These are phyloP conservation scores for Aspergillus sp. DNA, from an alignment of 2,329 filamentous ascomycete species.

Conservation along the genomic window DNA sequence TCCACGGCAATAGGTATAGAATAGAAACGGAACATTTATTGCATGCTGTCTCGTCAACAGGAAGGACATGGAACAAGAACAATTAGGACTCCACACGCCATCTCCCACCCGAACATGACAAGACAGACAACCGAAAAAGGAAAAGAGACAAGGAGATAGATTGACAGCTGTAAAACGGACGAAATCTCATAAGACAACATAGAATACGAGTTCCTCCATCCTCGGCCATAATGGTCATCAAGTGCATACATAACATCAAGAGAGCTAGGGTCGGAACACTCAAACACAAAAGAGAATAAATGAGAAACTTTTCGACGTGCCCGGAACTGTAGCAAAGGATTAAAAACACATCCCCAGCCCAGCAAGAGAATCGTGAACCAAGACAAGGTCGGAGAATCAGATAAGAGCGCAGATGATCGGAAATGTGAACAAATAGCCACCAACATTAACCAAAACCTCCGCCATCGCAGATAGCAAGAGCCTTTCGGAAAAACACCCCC, in stretches of 20 bases:
- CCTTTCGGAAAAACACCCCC: background rate
- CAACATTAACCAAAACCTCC: slow-evolving; percentile 18
- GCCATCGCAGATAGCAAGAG: background rate
- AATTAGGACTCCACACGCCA: slow-evolving; percentile 22
- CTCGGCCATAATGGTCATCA: slow-evolving; percentile 27
- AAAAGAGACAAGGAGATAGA: background rate
- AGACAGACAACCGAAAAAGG: background rate
- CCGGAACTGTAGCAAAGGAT: slow-evolving; percentile 28
- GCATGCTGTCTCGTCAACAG: slow-evolving; percentile 21
- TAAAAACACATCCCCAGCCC: slow-evolving; percentile 24
- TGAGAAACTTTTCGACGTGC: slow-evolving; percentile 33
- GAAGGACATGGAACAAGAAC: slow-evolving; percentile 18
- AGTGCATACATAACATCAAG: slow-evolving; percentile 22
- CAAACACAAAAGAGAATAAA: slow-evolving; percentile 11
- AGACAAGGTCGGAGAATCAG: slow-evolving; percentile 11
- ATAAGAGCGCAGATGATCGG: slow-evolving; percentile 11
- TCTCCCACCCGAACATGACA: slow-evolving; percentile 11
- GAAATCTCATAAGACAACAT: slow-evolving; percentile 6
- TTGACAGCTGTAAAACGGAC: background rate
- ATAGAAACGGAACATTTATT: slow-evolving; percentile 16
- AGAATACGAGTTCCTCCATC: slow-evolving; percentile 18
- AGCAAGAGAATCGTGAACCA: slow-evolving; percentile 24
- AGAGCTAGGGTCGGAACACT: slow-evolving; percentile 23
- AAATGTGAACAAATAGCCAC: slow-evolving; percentile 19
- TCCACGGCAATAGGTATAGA: too few relatives aligned